phyloP scores from a whole-genome alignment of 2,329 filamentous ascomycete genomes.

The Fusarium tricinctum region DNA sequence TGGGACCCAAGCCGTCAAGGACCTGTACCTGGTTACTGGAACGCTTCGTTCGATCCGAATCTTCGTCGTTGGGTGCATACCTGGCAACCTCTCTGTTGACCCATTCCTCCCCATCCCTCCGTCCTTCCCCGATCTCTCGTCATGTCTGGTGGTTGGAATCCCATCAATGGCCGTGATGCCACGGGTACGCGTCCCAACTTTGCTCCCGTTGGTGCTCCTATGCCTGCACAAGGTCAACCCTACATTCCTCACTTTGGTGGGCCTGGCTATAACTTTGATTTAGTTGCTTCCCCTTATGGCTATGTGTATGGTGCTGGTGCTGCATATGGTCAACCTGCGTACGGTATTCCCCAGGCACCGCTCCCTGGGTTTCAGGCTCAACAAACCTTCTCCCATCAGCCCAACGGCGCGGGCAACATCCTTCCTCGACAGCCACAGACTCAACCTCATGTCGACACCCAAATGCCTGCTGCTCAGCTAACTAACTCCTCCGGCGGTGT shows the following conservation, averaged over 20 bases:
- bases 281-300: conserved; percentile 42
- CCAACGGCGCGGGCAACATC: conserved; percentile 55
- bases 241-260: conserved; percentile 57
- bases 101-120: too few species aligned
- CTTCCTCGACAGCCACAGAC: conserved; percentile 58
- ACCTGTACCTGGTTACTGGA: conserved; percentile 55
- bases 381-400: conserved; percentile 54
- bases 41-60: conserved; percentile 51
- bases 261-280: conserved; percentile 53
- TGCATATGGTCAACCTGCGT: conserved; percentile 27
- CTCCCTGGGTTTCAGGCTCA: conserved; percentile 47
- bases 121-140: background rate
- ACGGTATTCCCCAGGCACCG: conserved; percentile 21
- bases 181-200: conserved; percentile 51
- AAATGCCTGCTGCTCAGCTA: conserved; percentile 67
- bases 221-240: conserved; percentile 55
- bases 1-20: conserved; percentile 53
- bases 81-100: conserved; percentile 53
- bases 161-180: conserved; percentile 57
- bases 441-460: conserved; percentile 59
- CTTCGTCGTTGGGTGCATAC: conserved; percentile 55
- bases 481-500: conserved; percentile 70
- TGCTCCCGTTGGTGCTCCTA: conserved; percentile 53
- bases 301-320: conserved; percentile 47
- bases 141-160: conserved; percentile 60